Percentiles rank a stretch among this genome's conserved stretches.
These are phyloP conservation scores for Mucor plumbeus DNA, from an alignment of 371 early-diverging fungal species.

Conservation along the genomic window DNA sequence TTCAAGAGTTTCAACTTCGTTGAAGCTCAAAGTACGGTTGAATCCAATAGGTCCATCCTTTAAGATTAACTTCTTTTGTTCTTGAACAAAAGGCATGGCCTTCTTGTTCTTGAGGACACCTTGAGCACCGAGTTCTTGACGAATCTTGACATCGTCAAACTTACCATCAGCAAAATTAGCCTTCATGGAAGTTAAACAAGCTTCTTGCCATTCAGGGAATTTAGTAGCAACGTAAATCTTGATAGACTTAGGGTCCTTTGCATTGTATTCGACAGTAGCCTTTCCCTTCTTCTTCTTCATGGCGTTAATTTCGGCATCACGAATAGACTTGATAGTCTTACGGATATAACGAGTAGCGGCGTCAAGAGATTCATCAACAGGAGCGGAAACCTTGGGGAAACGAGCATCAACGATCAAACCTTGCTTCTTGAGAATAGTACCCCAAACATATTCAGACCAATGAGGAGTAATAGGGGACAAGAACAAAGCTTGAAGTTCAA, in stretches of 20 bases:
- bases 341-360: conserved; percentile 84
- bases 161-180: conserved; percentile 66
- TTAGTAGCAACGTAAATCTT: conserved; percentile 77
- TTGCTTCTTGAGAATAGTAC: conserved; percentile 75
- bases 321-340: conserved; percentile 74
- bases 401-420: conserved; percentile 71
- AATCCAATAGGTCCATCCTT: conserved; percentile 76
- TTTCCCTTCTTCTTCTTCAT: conserved; percentile 81
- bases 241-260: conserved; percentile 72
- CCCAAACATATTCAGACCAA: conserved; percentile 93
- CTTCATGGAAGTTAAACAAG: conserved; percentile 72
- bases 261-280: conserved; percentile 59
- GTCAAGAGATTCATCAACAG: conserved; percentile 72
- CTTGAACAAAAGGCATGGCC: conserved; percentile 92
- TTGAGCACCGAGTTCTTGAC: conserved; percentile 67
- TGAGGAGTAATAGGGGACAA: conserved; percentile 92
- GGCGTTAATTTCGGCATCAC: conserved; percentile 80
- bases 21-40: conserved; percentile 79
- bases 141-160: conserved; percentile 78
- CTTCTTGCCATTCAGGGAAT: conserved; percentile 96
- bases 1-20: conserved; percentile 75
- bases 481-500: conserved; percentile 83
- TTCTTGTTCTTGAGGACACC: conserved; percentile 92
- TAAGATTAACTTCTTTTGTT: conserved; percentile 75
- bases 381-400: conserved; percentile 70